Conservation (phyloP, 2,329 filamentous ascomycete species). For the Claviceps purpurea region DNA sequence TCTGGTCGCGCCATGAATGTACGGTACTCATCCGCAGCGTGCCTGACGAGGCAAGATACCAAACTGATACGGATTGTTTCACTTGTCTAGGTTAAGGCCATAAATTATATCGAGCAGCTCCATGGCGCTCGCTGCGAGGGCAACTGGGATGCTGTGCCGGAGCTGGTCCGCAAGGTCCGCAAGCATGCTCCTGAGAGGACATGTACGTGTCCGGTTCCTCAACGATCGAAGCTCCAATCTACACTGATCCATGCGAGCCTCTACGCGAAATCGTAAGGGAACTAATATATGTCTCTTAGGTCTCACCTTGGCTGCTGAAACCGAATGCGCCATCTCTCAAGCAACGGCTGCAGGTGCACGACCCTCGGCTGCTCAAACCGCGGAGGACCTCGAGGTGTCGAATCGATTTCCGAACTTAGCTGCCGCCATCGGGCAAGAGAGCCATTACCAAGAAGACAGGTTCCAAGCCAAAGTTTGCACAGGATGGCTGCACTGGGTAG, state of each 20-base stretch:
- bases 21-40: slow-evolving; percentile 9
- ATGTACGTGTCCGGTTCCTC: slow-evolving; percentile 45
- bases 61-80: slow-evolving; percentile 6
- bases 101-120: slow-evolving; percentile 67
- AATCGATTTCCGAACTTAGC: slow-evolving; percentile 36
- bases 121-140: slow-evolving; percentile 80
- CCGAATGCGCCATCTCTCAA: slow-evolving; percentile 51
- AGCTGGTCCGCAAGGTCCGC: slow-evolving; percentile 81
- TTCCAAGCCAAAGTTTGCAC: slow-evolving; percentile 75
- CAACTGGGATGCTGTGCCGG: slow-evolving; percentile 74
- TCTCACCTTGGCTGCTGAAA: slow-evolving; percentile 55
- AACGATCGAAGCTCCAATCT: background rate
- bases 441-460: slow-evolving; percentile 38
- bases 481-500: slow-evolving; percentile 72
- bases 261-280: background rate
- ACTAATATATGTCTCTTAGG: slow-evolving; percentile 29
- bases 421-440: slow-evolving; percentile 45
- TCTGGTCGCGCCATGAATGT: slow-evolving; percentile 23
- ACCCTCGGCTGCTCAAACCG: slow-evolving; percentile 27
- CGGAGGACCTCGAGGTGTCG: slow-evolving; percentile 31
- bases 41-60: background rate
- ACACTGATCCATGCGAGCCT: background rate
- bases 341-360: slow-evolving; percentile 27
- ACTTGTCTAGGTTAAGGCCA: slow-evolving; percentile 54
- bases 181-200: slow-evolving; percentile 80